Evolutionary conservation across 345 rosid genomes (phyloP).

Genomic region (Camelina laxa): DNA sequence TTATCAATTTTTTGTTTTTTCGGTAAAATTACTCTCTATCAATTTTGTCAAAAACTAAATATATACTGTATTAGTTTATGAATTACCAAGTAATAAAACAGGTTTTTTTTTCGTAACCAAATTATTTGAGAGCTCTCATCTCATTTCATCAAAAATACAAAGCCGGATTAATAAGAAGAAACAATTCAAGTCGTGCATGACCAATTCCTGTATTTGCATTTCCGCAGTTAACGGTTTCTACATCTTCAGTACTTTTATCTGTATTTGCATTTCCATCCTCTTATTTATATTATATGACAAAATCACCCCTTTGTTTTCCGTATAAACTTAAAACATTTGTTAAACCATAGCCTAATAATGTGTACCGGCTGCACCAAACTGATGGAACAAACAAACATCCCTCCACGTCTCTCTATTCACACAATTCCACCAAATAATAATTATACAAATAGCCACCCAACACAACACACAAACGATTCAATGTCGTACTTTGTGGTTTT

Average conservation of each 20-base stretch:
- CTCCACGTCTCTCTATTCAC: conserved; percentile 44
- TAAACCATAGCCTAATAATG: not conserved
- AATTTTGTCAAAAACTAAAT: not conserved
- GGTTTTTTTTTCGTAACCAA: not conserved
- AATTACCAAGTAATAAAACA: not conserved
- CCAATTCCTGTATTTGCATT: not conserved
- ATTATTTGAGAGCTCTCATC: not conserved
- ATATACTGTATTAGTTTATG: not conserved
- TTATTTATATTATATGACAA: not conserved
- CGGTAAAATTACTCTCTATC: no score
- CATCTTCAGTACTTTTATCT: not conserved
- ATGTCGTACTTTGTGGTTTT: not conserved
- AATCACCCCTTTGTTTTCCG: not conserved
- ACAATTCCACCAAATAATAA: conserved; percentile 9
- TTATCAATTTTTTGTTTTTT: no score
- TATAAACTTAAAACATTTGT: not conserved
- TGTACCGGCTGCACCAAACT: conserved; percentile 24
- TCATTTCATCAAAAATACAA: not conserved
- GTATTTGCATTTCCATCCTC: conserved; percentile 22
- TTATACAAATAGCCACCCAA: not conserved
- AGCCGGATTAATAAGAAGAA: not conserved
- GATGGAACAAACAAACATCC: conserved; percentile 36
- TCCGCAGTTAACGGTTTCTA: conserved; percentile 28
- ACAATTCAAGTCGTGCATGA: not conserved
- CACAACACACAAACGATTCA: conserved; percentile 5